Evolutionary conservation across 257 asterid genomes (phyloP).

Genomic region (Cordia subcordata): DNA sequence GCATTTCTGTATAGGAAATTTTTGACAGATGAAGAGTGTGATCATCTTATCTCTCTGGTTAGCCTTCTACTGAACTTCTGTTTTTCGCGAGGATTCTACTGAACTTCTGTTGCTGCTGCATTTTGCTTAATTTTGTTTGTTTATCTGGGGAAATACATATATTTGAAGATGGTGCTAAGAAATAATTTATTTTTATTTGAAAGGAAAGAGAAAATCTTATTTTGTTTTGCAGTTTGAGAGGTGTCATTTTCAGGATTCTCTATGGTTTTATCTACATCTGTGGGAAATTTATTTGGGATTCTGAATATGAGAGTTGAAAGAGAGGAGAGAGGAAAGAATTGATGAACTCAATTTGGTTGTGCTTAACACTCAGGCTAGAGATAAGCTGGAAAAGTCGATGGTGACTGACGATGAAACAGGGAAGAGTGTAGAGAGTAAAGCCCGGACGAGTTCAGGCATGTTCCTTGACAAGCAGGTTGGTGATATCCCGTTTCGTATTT

Average conservation of each 20-base stretch:
- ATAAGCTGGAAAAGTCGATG: slow-evolving; percentile 87
- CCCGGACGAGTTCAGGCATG: slow-evolving; percentile 91
- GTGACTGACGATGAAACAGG: slow-evolving; percentile 92
- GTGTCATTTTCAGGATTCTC: background rate
- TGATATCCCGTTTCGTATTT: background rate
- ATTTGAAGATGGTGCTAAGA: background rate
- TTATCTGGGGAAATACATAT: background rate
- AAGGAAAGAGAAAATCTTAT: background rate
- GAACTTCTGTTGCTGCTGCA: background rate
- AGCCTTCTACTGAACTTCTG: slow-evolving; percentile 18
- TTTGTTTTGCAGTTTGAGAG: background rate
- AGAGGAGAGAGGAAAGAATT: background rate
- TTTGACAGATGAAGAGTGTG: slow-evolving; percentile 72
- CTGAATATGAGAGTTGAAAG: background rate
- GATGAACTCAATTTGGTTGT: slow-evolving; percentile 6
- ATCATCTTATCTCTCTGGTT: slow-evolving; percentile 76
- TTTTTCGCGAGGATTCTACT: no score
- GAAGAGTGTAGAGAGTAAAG: slow-evolving; percentile 79
- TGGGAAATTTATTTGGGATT: background rate
- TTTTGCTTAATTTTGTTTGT: background rate
- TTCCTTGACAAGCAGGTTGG: slow-evolving; percentile 71
- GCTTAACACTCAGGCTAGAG: slow-evolving; percentile 59
- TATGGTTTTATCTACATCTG: background rate
- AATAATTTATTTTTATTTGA: background rate
- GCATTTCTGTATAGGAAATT: slow-evolving; percentile 67